phyloP scores from a whole-genome alignment of 2,329 filamentous ascomycete species.

The Monosporascus sp. region DNA sequence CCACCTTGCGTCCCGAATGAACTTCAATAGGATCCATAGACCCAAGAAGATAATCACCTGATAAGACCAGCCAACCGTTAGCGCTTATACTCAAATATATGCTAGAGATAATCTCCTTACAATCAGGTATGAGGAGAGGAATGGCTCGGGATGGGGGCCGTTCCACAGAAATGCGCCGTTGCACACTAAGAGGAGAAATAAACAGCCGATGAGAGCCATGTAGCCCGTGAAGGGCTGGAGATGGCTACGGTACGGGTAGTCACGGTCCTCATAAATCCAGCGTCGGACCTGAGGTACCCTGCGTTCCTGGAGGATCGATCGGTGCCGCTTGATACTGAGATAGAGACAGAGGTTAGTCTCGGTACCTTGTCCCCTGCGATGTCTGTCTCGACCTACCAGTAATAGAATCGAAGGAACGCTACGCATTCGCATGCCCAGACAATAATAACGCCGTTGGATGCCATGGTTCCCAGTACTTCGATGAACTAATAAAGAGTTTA shows the following conservation, averaged over 20 bases:
- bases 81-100: not conserved
- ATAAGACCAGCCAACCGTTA: not conserved
- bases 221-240: constrained; percentile 32
- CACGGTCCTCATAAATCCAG: constrained; percentile 17
- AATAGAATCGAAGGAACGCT: constrained; percentile 34
- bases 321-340: constrained; percentile 18
- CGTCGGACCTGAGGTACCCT: constrained; percentile 21
- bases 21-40: constrained; percentile 25
- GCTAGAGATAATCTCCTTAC: constrained; percentile 21
- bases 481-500: constrained; percentile 25
- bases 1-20: constrained; percentile 21
- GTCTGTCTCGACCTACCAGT: constrained; percentile 20
- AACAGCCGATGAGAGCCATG: constrained; percentile 27
- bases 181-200: constrained; percentile 28
- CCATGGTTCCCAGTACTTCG: constrained; percentile 31
- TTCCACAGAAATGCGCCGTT: constrained; percentile 31
- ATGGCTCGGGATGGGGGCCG: constrained; percentile 26
- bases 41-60: constrained; percentile 26
- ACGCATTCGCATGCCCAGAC: constrained; percentile 36
- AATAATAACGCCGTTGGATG: constrained; percentile 29
- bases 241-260: constrained; percentile 34
- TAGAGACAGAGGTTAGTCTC: not conserved
- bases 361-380: not conserved
- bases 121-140: constrained; percentile 32
- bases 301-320: constrained; percentile 12